Conservation (phyloP, 2,329 filamentous ascomycete species). For the Ploettnerulaceae sp. region DNA sequence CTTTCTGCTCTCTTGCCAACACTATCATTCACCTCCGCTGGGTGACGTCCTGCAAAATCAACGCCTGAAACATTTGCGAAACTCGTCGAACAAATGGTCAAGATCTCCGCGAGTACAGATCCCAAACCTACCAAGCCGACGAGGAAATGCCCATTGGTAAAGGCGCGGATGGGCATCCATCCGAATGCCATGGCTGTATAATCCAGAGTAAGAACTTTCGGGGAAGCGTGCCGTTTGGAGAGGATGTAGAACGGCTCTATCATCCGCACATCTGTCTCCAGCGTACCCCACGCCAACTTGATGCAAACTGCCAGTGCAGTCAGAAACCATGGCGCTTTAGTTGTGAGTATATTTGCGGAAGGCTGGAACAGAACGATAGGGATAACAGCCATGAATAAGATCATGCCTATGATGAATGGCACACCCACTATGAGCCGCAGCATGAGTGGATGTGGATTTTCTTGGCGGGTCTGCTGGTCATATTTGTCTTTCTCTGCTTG, state of each 20-base stretch:
- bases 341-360: constrained; percentile 47
- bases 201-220: constrained; percentile 63
- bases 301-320: constrained; percentile 61
- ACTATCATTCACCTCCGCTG: no score
- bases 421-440: constrained; percentile 55
- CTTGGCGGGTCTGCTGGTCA: constrained; percentile 43
- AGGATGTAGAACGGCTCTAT: constrained; percentile 72
- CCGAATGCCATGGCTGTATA: constrained; percentile 69
- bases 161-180: constrained; percentile 56
- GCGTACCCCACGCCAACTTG: constrained; percentile 62
- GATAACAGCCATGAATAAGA: constrained; percentile 53
- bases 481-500: constrained; percentile 43
- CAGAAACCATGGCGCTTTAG: constrained; percentile 60
- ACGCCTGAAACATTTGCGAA: constrained; percentile 60
- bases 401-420: constrained; percentile 54
- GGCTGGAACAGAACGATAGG: constrained; percentile 57
- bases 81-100: constrained; percentile 64
- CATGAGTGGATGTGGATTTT: constrained; percentile 66
- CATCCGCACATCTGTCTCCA: constrained; percentile 67
- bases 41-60: constrained; percentile 45
- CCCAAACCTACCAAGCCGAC: constrained; percentile 66
- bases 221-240: constrained; percentile 58
- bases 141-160: constrained; percentile 59
- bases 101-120: constrained; percentile 66
- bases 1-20: no score